These are phyloP conservation scores for Vicia villosa DNA, from an alignment of 306 rosid species.

Conservation along the genomic window DNA sequence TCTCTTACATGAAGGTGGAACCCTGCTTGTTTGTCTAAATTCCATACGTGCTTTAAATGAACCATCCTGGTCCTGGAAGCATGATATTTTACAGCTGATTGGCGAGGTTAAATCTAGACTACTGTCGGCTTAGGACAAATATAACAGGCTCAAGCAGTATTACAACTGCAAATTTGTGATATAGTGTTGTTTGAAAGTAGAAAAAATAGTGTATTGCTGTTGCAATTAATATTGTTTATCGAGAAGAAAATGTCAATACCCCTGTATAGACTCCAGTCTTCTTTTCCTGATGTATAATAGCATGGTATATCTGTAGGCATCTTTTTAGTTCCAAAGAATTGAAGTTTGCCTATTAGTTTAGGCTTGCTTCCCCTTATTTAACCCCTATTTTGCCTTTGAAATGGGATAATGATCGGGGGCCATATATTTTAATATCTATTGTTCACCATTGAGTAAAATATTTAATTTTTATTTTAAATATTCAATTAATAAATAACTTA, in stretches of 20 bases:
- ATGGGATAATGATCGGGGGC: constrained; percentile 22
- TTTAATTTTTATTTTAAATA: too few species aligned
- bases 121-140: constrained; percentile 32
- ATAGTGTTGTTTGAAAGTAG: constrained; percentile 10
- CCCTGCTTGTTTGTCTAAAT: constrained; percentile 92
- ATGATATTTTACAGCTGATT: constrained; percentile 51
- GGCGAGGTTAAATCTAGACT: constrained; percentile 52
- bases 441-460: too few species aligned
- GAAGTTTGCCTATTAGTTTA: constrained; percentile 1
- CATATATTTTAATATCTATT: too few species aligned
- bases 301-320: constrained; percentile 31
- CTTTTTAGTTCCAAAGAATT: constrained; percentile 19
- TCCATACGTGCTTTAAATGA: constrained; percentile 82
- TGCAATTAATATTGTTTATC: constrained; percentile 2
- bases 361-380: not conserved
- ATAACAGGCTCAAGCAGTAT: constrained; percentile 34
- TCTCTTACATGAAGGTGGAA: constrained; percentile 96
- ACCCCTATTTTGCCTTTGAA: not conserved
- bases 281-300: too few species aligned
- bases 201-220: constrained; percentile 17
- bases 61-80: constrained; percentile 92
- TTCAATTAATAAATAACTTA: too few species aligned
- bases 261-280: not conserved
- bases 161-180: constrained; percentile 50
- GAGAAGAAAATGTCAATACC: constrained; percentile 22